Evolutionary conservation across 108 stramenopile genomes (phyloP).

Genomic region (Hondaea fermentalgiana): DNA sequence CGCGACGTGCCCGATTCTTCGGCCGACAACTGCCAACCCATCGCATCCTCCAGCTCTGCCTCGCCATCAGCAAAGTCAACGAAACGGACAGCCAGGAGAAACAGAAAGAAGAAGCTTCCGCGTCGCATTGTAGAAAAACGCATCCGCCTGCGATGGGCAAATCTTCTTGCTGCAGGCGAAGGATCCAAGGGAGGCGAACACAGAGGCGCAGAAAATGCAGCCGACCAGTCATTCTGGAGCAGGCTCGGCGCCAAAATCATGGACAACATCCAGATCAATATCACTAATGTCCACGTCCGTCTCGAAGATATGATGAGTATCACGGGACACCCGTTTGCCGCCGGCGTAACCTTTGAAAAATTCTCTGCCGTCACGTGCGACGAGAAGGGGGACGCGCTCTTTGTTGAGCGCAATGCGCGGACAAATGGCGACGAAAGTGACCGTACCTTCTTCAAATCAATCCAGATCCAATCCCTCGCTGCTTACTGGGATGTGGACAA

Average conservation of each 20-base stretch:
- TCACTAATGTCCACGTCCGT: constrained; percentile 12
- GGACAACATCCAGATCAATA: constrained; percentile 10
- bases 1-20: neutral
- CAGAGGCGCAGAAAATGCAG: neutral
- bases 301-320: neutral
- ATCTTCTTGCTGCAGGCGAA: neutral
- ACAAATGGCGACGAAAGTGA: neutral
- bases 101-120: neutral
- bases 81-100: too few species aligned
- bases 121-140: neutral
- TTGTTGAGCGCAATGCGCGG: neutral
- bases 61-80: too few species aligned
- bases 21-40: neutral
- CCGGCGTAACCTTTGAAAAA: neutral
- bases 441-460: neutral
- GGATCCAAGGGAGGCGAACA: neutral
- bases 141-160: neutral
- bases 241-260: constrained; percentile 10
- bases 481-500: constrained; percentile 13
- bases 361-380: neutral
- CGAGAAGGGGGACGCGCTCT: neutral
- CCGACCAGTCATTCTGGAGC: neutral
- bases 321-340: neutral
- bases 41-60: too few species aligned
- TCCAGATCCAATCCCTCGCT: neutral